Conservation (phyloP, 2,329 filamentous ascomycete species). For the Xylariaceae sp. region DNA sequence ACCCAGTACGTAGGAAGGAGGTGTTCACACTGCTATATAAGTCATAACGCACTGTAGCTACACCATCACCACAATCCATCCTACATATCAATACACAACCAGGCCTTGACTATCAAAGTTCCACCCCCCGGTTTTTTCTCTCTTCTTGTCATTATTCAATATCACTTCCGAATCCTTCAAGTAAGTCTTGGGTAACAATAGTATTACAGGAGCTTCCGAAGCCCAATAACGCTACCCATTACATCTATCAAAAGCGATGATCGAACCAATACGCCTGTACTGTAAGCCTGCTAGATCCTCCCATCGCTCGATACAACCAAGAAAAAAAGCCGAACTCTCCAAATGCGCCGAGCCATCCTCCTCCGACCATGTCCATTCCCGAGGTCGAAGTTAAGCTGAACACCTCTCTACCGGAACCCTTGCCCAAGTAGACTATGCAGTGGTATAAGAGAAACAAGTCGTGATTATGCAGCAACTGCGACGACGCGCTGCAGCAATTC, state of each 20-base stretch:
- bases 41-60: too few relatives aligned
- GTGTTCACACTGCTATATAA: too few relatives aligned
- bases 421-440: constrained; percentile 21
- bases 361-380: constrained; percentile 14
- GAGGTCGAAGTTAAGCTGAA: constrained; percentile 25
- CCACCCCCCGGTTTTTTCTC: background rate
- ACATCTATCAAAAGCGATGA: constrained; percentile 2
- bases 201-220: background rate
- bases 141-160: background rate
- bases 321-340: background rate
- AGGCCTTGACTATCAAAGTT: too few relatives aligned
- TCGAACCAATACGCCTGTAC: constrained; percentile 2
- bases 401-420: constrained; percentile 16
- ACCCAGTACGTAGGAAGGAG: too few relatives aligned
- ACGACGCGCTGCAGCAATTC: constrained; percentile 3
- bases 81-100: too few relatives aligned
- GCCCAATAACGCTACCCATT: constrained; percentile 2
- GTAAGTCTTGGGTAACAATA: background rate
- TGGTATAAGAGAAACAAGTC: constrained; percentile 3
- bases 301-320: constrained; percentile 3
- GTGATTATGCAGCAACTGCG: background rate
- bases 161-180: background rate
- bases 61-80: too few relatives aligned
- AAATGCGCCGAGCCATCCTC: constrained; percentile 27
- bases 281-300: background rate